Conservation (phyloP, 2,329 filamentous ascomycete genomes). For the Alternaria panax region DNA sequence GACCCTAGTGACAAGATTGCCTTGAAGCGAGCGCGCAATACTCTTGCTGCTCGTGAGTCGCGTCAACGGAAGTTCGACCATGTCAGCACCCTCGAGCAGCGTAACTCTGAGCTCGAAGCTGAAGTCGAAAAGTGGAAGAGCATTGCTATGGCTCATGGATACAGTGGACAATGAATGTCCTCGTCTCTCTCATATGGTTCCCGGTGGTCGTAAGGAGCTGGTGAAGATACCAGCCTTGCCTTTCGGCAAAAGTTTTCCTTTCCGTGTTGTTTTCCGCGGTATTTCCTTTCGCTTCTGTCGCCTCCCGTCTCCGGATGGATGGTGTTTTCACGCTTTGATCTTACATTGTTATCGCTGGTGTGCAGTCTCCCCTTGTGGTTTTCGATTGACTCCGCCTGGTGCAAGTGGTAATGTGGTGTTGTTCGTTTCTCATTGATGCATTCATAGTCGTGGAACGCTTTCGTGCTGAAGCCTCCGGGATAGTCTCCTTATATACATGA, state of each 20-base stretch:
- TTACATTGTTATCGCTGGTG: slow-evolving; percentile 35
- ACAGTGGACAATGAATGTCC: slow-evolving; percentile 46
- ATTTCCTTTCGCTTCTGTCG: slow-evolving; percentile 10
- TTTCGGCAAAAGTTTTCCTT: slow-evolving; percentile 39
- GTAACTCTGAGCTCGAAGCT: slow-evolving; percentile 72
- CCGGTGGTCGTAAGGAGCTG: slow-evolving; percentile 46
- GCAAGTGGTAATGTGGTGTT: slow-evolving; percentile 26
- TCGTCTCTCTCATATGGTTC: slow-evolving; percentile 38
- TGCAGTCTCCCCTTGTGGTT: slow-evolving; percentile 47
- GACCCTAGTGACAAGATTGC: slow-evolving; percentile 78
- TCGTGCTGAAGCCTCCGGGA: slow-evolving; percentile 21
- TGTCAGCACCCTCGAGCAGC: slow-evolving; percentile 75
- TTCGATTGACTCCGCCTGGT: slow-evolving; percentile 48
- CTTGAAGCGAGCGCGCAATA: slow-evolving; percentile 93
- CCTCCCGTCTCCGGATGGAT: slow-evolving; percentile 14
- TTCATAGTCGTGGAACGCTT: slow-evolving; percentile 10
- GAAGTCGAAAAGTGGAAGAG: slow-evolving; percentile 54
- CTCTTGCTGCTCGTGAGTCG: slow-evolving; percentile 90
- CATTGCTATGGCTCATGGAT: slow-evolving; percentile 49
- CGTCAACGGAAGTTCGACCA: slow-evolving; percentile 83
- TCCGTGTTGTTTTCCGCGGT: slow-evolving; percentile 14
- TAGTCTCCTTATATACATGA: slow-evolving; percentile 28
- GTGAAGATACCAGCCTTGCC: slow-evolving; percentile 43
- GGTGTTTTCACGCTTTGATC: slow-evolving; percentile 19
- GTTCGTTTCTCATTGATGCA: neutral